A percentile compares a stretch with the other conserved stretches of the same genome.
Conservation (phyloP, 1,139 yeast genomes). For the Suhomyces anneliseae region DNA sequence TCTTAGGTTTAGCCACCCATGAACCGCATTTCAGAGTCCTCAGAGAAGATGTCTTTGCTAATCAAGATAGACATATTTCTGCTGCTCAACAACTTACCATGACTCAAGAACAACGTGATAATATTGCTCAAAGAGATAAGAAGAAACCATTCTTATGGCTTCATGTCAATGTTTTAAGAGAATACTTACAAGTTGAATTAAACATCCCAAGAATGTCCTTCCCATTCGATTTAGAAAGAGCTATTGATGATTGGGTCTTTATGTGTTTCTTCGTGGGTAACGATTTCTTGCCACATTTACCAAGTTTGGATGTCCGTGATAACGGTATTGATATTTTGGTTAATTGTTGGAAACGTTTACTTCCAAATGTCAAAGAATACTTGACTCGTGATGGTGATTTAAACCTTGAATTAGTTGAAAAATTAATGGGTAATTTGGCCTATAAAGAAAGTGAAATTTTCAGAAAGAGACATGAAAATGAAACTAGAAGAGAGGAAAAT, state of each 20-base stretch:
- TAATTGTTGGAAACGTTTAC: constrained; percentile 74
- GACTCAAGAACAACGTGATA: constrained; percentile 60
- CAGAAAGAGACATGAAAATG: constrained; percentile 64
- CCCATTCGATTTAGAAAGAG: constrained; percentile 86
- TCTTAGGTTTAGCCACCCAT: constrained; percentile 92
- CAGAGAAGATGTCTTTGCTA: constrained; percentile 94
- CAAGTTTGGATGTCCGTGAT: constrained; percentile 92
- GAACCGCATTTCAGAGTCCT: constrained; percentile 94
- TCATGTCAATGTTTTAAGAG: constrained; percentile 83
- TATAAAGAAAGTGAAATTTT: constrained; percentile 80
- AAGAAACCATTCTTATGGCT: constrained; percentile 93
- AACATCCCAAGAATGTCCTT: constrained; percentile 68
- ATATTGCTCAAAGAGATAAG: constrained; percentile 55
- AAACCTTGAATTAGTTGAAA: constrained; percentile 74
- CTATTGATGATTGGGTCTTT: constrained; percentile 98
- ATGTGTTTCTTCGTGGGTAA: constrained; percentile 99
- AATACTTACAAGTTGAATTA: constrained; percentile 83
- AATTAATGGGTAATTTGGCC: constrained; percentile 64
- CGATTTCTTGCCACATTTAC: constrained; percentile 96
- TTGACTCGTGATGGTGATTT: constrained; percentile 88
- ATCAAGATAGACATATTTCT: constrained; percentile 49
- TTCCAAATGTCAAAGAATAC: constrained; percentile 70
- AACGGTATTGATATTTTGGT: constrained; percentile 84
- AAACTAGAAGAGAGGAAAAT: constrained; percentile 62
- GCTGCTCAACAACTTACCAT: constrained; percentile 54